These are phyloP conservation scores for Boletus vermiculosoides DNA, from an alignment of 768 basidiomycete genomes.

Conservation along the genomic window DNA sequence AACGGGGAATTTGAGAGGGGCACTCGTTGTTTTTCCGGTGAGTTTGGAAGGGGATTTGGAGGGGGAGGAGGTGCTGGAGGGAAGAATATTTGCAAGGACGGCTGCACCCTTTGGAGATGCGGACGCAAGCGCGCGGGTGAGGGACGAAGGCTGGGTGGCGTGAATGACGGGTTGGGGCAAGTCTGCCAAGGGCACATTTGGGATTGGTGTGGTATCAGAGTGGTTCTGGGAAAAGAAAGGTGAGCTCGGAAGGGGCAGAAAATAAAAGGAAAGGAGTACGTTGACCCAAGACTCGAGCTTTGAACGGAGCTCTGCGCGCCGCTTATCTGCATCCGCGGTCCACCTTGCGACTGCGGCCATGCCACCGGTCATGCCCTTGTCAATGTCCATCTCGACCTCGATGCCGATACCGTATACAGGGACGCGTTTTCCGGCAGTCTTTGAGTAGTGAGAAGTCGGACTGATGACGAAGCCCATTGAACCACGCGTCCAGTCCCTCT, in stretches of 20 bases:
- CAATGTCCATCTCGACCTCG: conserved; percentile 82
- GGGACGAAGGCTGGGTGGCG: conserved; percentile 56
- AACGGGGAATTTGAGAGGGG: conserved; percentile 15
- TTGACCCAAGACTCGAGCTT: conserved; percentile 67
- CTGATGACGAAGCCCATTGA: conserved; percentile 77
- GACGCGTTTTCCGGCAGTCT: conserved; percentile 59
- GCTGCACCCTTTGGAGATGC: conserved; percentile 62
- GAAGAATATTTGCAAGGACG: conserved; percentile 29
- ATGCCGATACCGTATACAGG: conserved; percentile 85
- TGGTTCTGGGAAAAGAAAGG: conserved; percentile 47
- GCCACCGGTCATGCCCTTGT: conserved; percentile 76
- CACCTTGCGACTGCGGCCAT: conserved; percentile 89
- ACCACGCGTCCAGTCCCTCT: conserved; percentile 75
- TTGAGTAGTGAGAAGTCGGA: conserved; percentile 71
- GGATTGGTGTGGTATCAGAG: conserved; percentile 39
- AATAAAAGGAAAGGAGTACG: conserved; percentile 37
- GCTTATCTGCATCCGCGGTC: conserved; percentile 67
- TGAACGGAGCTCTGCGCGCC: conserved; percentile 53
- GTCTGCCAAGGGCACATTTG: conserved; percentile 62
- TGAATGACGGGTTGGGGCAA: conserved; percentile 55
- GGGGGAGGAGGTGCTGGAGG: conserved; percentile 37
- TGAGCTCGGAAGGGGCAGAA: conserved; percentile 4
- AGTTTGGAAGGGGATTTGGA: conserved; percentile 41
- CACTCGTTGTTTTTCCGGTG: conserved; percentile 24
- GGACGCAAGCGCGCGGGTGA: conserved; percentile 71